Evolutionary conservation across 768 basidiomycete species (phyloP), one percentile per base, ranked within the genome.

Genomic region (Trametes punicea): DNA sequence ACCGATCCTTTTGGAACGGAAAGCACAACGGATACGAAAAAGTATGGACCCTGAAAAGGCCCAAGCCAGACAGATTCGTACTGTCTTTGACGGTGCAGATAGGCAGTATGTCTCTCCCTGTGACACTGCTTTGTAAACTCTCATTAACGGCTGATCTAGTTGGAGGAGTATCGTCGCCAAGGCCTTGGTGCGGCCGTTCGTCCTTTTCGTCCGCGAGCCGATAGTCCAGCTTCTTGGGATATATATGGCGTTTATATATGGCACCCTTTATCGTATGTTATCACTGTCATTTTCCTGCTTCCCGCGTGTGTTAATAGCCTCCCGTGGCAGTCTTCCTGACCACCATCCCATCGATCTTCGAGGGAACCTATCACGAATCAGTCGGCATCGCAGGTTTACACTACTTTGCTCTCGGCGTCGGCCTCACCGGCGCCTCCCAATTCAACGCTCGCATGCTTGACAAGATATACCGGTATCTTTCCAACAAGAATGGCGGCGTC

Each of bases 201-300:
- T 69, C 3, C 68, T 90, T 9, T 84, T 89, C 55, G 60, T 48
- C 3, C 63, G 62, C 8, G 88, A 90, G 61, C 78, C 82, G 0
- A 86, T 89, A 62, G 71, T 86, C 20, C 85, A 86, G 63, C 63
- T 87, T 2, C 70, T 88, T 3, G 82, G 83, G 0, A 5, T 82
- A 0, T 89, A 87, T 59, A 83, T 87, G 81, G 81, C 84, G 0
- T 81, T 87, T 56, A 64, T 87, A 8, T 90, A 84, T 53, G 88
- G 85, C 4, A 63, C 75, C 0, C 69, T 84, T 34, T 87, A 85
- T 55, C 59, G 82, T 82, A 63, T 48, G 80, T 69, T 9, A 15
- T 13, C 18, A 5, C 41, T 42, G 10, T n/a, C 18, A 2, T 8
- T 33, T 49, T n/a, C 16, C n/a, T 18, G 2, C 7, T 18, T 11